phyloP scores from a whole-genome alignment of 164 flowering plant species.

The Cinnamomum chago region DNA sequence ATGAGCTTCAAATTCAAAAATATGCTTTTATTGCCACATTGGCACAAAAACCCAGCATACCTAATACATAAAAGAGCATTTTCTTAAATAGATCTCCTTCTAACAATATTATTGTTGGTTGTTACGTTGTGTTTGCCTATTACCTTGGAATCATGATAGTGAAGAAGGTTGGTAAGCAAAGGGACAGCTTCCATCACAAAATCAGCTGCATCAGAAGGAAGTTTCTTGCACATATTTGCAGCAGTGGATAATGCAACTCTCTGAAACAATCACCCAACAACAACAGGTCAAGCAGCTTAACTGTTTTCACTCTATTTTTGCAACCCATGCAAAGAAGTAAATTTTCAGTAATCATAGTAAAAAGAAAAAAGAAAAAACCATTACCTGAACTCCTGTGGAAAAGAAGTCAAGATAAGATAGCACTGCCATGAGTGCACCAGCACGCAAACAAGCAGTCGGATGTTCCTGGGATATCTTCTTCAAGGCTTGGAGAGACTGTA shows the following conservation, averaged over 20 bases:
- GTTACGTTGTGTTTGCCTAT: neutral
- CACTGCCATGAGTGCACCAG: constrained; percentile 99
- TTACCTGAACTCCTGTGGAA: constrained; percentile 98
- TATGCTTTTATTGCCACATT: too few relatives aligned
- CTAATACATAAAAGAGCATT: too few relatives aligned
- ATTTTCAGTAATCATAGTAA: neutral
- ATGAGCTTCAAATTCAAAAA: neutral
- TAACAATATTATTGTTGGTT: too few relatives aligned
- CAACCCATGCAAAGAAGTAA: neutral
- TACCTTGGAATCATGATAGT: constrained; percentile 96
- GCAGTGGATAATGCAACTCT: constrained; percentile 97
- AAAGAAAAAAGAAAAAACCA: neutral
- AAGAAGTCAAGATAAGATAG: constrained; percentile 95
- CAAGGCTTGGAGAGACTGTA: constrained; percentile 94
- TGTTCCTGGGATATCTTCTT: constrained; percentile 98
- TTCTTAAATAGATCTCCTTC: too few relatives aligned
- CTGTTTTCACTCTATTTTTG: neutral
- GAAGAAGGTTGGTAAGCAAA: constrained; percentile 86
- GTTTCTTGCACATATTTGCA: constrained; percentile 99
- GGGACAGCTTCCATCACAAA: constrained; percentile 99
- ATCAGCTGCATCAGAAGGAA: constrained; percentile 98
- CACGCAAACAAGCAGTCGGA: constrained; percentile 97
- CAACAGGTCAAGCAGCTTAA: neutral
- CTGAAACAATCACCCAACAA: constrained; percentile 31
- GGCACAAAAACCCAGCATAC: too few relatives aligned